Evolutionary conservation across 2,329 filamentous ascomycete species (phyloP), one percentile per base, ranked within the genome.

Genomic region (Pseudocercospora ulei): DNA sequence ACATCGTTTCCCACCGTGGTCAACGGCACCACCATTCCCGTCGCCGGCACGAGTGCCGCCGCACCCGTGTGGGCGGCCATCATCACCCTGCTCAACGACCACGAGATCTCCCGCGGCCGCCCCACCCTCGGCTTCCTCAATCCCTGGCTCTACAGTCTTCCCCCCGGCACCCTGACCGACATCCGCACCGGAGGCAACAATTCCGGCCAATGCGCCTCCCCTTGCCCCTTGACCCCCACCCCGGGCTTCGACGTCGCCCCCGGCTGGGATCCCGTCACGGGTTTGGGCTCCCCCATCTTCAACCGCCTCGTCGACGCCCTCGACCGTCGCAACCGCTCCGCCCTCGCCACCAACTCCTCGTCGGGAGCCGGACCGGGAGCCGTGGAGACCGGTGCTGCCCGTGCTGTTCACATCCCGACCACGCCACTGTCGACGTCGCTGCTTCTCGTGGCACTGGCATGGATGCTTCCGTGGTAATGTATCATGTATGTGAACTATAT

Each of bases 1-100:
- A n/a, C 47, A 45, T 31, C 49, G 45, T 11, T 19, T 39, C 27
- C 41, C 9, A 59, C 59, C 23, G 54, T 65, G 17, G 59, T 62
- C 54, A 62, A 66, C 41, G 59, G 62, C 7, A 59, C 48, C 0
- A 53, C 62, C 27, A 49, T 49, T 1, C 49, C 53, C 5, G 52
- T 35, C 11, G 68, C 61, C 22, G 73, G 73, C 16, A 56, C 53
- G 3, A 70, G 65, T 7, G 71, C 74, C 16, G 68, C 75, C 0
- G 60, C 71, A 0, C 78, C 78, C 0, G 61, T 73, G 0, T 71
- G 75, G 18, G 70, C 72, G 1, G 70, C 66, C 4, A 64, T 81
- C 31, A 62, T 82, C 25, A 65, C 71, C 1, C 65, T 81, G 3
- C 60, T 81, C 39, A 81, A 81, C 49, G 76, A 80, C 49, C 73